Percentiles rank a stretch among this genome's conserved stretches.
phyloP scores from a whole-genome alignment of 2,329 filamentous ascomycete species.

The Ophiostoma angusticollis region DNA sequence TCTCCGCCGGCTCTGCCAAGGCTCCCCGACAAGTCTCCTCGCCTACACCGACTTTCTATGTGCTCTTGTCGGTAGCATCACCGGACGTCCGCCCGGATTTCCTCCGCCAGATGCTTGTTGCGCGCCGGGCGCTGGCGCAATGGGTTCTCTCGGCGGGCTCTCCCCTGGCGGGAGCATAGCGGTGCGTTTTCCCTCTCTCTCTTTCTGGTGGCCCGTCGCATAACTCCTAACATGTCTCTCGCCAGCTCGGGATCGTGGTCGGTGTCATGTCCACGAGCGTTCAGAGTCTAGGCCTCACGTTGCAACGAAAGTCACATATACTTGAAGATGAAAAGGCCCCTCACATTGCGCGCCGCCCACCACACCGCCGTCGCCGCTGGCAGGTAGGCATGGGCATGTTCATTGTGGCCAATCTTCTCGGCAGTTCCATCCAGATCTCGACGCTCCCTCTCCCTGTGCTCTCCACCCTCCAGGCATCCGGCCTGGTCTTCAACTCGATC shows the following conservation, averaged over 20 bases:
- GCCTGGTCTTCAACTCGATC: conserved; percentile 95
- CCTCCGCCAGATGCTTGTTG: conserved; percentile 32
- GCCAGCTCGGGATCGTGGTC: conserved; percentile 79
- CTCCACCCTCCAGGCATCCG: conserved; percentile 88
- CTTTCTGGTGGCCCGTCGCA: background rate
- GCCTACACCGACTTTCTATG: conserved; percentile 8
- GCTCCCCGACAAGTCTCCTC: background rate
- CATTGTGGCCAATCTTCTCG: conserved; percentile 82
- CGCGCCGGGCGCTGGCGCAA: conserved; percentile 32
- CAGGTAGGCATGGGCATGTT: conserved; percentile 98
- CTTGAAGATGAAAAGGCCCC: conserved; percentile 87
- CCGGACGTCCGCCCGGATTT: conserved; percentile 4
- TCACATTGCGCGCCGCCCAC: conserved; percentile 67
- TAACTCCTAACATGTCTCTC: background rate
- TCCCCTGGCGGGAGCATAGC: conserved; percentile 67
- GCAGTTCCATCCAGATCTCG: conserved; percentile 94
- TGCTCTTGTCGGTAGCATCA: conserved; percentile 2
- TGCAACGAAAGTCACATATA: conserved; percentile 96
- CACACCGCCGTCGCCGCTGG: conserved; percentile 85
- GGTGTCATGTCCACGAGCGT: conserved; percentile 88
- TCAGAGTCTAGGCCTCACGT: conserved; percentile 85
- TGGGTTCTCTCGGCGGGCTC: conserved; percentile 63
- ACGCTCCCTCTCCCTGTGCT: conserved; percentile 87
- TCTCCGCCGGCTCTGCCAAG: conserved; percentile 17
- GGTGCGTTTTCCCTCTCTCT: conserved; percentile 28